Base-by-base conservation (phyloP, 805 yeast species). In the Hemisphaericaspora nanyangensis region DNA sequence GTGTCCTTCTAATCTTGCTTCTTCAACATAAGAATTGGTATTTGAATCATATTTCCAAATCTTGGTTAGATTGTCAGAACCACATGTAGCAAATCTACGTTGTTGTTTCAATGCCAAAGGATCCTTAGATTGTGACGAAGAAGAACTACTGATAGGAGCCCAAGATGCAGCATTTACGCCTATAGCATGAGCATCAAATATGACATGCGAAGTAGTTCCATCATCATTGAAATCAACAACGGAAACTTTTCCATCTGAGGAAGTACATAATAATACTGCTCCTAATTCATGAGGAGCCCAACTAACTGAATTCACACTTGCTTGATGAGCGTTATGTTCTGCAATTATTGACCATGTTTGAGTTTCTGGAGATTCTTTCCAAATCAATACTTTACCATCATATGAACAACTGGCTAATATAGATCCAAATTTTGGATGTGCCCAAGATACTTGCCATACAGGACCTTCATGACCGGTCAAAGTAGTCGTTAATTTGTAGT, bases 251-350 rank as follows among this genome's bases (percentile, higher is more conserved):
- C 99, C 99, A 61, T 93, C 99, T 17, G 95, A 83, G 1, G 97
- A 89, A 2, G 95, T 82, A 51, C 95, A 89, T 46, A 91, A 69
- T 50, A 93, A 74, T 36, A 88, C 76, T 5, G 98, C 96, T 16
- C 99, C 98, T 54, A 85, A 84, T 64, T 91, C 98, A 54, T 87
- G 95, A 13, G 98, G 98, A 8, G 96, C 96, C 99, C 99, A 93
- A 39, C 82, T 75, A 18, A 93, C 91, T 38, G 95, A 82, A 65
- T 93, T 93, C 11, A 93, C 97, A 40, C 95, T 85, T 17, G 96
- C 98, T 54, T 83, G 87, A 64, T 93, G 99, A 26, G 80, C 85
- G 5, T 83, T 74, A 60, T 89, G 95, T 54, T 83, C 87, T 7
- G 95, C 86, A 50, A 91, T 86, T 53, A 79, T 82, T 22, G 83